These are phyloP conservation scores for Teratosphaeria destructans DNA, from an alignment of 2,329 filamentous ascomycete genomes.

Conservation along the genomic window DNA sequence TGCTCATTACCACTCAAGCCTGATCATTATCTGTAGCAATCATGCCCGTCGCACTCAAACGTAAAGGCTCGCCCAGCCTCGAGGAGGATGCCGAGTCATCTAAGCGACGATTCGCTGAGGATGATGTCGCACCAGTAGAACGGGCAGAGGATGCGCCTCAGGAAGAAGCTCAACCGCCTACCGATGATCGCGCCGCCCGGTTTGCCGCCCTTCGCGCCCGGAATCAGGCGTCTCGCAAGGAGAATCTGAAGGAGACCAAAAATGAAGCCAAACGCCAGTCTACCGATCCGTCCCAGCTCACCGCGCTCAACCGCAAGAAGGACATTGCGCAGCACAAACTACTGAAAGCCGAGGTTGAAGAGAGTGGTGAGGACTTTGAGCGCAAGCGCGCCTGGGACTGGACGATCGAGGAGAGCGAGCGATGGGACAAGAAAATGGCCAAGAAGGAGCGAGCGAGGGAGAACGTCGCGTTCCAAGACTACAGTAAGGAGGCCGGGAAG, in stretches of 20 bases:
- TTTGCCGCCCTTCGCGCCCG: conserved; percentile 83
- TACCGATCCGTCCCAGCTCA: conserved; percentile 66
- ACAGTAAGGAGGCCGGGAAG: conserved; percentile 76
- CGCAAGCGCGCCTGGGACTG: conserved; percentile 98
- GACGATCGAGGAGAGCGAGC: conserved; percentile 88
- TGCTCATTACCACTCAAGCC: background rate
- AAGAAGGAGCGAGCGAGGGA: conserved; percentile 76
- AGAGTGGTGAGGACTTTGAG: conserved; percentile 83
- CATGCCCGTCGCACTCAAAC: conserved; percentile 24
- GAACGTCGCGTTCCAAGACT: conserved; percentile 83
- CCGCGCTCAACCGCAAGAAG: conserved; percentile 70
- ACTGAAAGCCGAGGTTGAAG: conserved; percentile 81
- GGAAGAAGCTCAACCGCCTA: conserved; percentile 20
- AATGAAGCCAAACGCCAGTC: conserved; percentile 71
- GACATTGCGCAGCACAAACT: conserved; percentile 87
- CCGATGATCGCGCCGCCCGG: conserved; percentile 59
- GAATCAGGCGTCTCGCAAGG: conserved; percentile 45
- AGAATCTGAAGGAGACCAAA: conserved; percentile 72
- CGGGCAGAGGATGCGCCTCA: conserved; percentile 5
- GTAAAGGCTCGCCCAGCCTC: conserved; percentile 26
- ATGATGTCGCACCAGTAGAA: conserved; percentile 4
- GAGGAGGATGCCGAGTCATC: conserved; percentile 23
- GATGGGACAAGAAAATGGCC: conserved; percentile 81
- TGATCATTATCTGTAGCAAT: background rate
- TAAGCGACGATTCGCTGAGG: conserved; percentile 27